phyloP scores from a whole-genome alignment of 176 grass and related monocot genomes.

The Zizania latifolia region DNA sequence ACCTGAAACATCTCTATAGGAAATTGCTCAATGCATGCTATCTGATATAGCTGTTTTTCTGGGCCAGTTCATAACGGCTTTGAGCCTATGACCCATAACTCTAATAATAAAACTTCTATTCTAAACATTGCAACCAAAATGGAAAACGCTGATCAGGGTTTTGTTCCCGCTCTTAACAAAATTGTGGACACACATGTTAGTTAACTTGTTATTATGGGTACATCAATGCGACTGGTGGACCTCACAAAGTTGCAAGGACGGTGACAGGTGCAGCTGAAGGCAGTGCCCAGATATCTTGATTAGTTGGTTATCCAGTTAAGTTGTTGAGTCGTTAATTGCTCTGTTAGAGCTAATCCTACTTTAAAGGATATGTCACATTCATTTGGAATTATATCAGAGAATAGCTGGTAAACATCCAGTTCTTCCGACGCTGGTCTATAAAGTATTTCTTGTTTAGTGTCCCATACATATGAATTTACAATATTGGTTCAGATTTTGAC shows the following conservation, averaged over 20 bases:
- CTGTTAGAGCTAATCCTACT: no score
- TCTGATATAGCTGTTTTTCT: neutral
- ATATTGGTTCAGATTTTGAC: conserved; percentile 6
- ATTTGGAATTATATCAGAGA: no score
- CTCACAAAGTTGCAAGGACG: no score
- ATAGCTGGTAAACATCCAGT: neutral
- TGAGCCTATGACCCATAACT: neutral
- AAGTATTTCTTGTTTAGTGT: neutral
- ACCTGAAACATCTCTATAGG: neutral
- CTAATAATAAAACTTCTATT: neutral
- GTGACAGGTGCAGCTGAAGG: no score
- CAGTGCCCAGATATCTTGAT: no score
- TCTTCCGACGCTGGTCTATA: neutral
- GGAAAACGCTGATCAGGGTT: neutral
- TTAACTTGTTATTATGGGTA: no score
- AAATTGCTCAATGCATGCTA: neutral
- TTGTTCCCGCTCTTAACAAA: neutral
- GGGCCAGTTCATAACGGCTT: neutral
- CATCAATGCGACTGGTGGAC: no score
- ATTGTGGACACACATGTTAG: neutral
- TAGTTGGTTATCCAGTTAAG: no score
- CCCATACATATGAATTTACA: neutral
- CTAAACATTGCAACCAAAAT: neutral
- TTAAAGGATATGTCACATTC: no score
- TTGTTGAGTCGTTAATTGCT: no score